phyloP scores from a whole-genome alignment of 192 early-diverging fungal species.

The Podila horticola region DNA sequence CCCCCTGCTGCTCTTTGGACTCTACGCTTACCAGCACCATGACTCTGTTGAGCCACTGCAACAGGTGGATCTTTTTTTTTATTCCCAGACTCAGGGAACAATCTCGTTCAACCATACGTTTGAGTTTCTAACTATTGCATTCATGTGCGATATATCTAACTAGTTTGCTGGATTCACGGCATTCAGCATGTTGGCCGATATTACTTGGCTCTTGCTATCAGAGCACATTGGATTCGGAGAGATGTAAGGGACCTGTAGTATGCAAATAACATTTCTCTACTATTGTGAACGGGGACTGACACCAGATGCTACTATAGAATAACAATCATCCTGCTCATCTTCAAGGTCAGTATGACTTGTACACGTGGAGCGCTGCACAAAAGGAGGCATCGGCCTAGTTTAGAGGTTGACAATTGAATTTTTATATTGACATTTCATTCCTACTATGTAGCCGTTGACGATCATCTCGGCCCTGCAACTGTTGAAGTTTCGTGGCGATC shows the following conservation, averaged over 20 bases:
- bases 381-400: too few relatives aligned
- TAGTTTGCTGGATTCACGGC: constrained; percentile 59
- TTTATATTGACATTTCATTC: not conserved
- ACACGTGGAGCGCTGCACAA: too few relatives aligned
- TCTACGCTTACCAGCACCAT: constrained; percentile 61
- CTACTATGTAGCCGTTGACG: constrained; percentile 51
- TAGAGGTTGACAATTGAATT: too few relatives aligned
- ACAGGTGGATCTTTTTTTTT: constrained; percentile 37
- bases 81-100: not conserved
- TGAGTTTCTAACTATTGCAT: not conserved
- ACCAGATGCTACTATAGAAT: constrained; percentile 19
- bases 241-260: constrained; percentile 41
- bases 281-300: too few relatives aligned
- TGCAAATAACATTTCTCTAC: too few relatives aligned
- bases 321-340: constrained; percentile 50
- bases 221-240: constrained; percentile 53
- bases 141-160: not conserved
- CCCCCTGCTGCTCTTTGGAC: constrained; percentile 62
- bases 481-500: constrained; percentile 60
- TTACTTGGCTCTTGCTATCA: constrained; percentile 58
- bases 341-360: constrained; percentile 26
- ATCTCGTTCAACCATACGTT: too few relatives aligned
- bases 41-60: constrained; percentile 63
- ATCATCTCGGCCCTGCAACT: constrained; percentile 58
- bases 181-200: constrained; percentile 59